Evolutionary conservation across 2,329 filamentous ascomycete genomes (phyloP).

Genomic region (Raffaelea arxii): DNA sequence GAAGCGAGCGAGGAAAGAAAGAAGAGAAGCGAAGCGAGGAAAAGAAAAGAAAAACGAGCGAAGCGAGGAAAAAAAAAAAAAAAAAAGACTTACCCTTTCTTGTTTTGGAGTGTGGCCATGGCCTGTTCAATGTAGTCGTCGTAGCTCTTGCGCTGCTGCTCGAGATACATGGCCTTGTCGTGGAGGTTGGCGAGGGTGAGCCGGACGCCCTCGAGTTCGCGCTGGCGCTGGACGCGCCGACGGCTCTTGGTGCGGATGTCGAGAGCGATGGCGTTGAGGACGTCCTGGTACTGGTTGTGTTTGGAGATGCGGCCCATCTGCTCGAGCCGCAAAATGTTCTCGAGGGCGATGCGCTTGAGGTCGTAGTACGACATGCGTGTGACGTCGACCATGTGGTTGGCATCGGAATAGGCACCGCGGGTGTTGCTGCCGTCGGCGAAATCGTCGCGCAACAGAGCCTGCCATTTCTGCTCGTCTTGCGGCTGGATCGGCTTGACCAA

Average conservation of each 20-base stretch:
- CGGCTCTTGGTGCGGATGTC: slow-evolving; percentile 97
- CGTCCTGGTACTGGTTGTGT: slow-evolving; percentile 89
- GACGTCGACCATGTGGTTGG: slow-evolving; percentile 81
- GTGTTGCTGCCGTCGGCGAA: slow-evolving; percentile 58
- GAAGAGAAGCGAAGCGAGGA: neutral
- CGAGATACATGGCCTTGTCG: slow-evolving; percentile 83
- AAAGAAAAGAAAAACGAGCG: neutral
- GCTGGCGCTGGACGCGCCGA: slow-evolving; percentile 79
- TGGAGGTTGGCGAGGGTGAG: slow-evolving; percentile 66
- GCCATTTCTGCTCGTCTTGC: slow-evolving; percentile 88
- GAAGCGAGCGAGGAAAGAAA: no score
- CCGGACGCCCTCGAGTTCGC: slow-evolving; percentile 77
- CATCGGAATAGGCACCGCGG: slow-evolving; percentile 80
- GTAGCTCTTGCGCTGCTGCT: slow-evolving; percentile 93
- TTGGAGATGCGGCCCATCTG: slow-evolving; percentile 78
- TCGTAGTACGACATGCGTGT: slow-evolving; percentile 84
- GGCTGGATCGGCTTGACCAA: slow-evolving; percentile 78
- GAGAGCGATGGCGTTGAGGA: slow-evolving; percentile 93
- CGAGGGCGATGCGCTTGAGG: slow-evolving; percentile 83
- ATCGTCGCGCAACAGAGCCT: slow-evolving; percentile 70
- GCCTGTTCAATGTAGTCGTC: slow-evolving; percentile 99
- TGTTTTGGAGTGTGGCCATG: slow-evolving; percentile 93
- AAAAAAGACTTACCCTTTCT: slow-evolving; percentile 61
- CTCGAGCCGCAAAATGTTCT: slow-evolving; percentile 88
- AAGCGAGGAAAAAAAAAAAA: neutral